Conservation (phyloP, 78 protist species). For the Thecamonas trahens region DNA sequence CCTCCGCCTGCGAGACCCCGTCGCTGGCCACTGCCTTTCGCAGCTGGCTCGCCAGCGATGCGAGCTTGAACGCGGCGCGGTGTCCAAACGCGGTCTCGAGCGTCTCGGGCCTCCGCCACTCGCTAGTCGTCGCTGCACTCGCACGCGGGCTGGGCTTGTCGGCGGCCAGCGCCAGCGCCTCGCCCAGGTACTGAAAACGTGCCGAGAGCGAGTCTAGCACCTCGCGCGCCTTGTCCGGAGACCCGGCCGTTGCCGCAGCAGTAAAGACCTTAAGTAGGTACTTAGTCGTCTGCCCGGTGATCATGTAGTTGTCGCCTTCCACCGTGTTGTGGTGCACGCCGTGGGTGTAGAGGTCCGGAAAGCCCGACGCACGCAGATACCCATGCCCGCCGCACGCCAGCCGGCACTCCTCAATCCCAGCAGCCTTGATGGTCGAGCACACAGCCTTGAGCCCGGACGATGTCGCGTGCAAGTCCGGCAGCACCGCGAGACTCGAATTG, state of each 20-base stretch:
- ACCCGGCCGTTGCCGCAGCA: neutral
- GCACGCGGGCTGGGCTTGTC: neutral
- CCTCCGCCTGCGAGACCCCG: neutral
- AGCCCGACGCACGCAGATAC: neutral
- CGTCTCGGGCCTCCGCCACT: no score
- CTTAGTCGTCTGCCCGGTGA: neutral
- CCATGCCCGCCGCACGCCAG: slow-evolving; percentile 47
- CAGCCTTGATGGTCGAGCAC: neutral
- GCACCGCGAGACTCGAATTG: neutral
- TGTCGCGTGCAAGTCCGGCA: slow-evolving; percentile 32
- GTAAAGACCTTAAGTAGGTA: neutral
- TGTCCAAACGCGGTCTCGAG: neutral
- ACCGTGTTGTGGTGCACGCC: neutral
- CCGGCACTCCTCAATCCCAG: slow-evolving; percentile 27
- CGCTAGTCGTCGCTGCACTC: neutral
- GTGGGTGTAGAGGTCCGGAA: neutral
- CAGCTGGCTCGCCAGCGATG: neutral
- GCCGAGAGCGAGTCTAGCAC: no score
- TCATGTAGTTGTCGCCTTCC: neutral
- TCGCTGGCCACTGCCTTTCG: neutral
- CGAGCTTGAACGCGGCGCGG: neutral
- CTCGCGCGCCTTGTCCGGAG: neutral
- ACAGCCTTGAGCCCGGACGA: slow-evolving; percentile 31
- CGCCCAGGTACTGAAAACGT: neutral
- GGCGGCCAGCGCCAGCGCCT: neutral